A percentile compares a stretch with the other conserved stretches of the same genome.
Conservation (phyloP, 495 filamentous ascomycete species). For the Trichocladium antarcticum region DNA sequence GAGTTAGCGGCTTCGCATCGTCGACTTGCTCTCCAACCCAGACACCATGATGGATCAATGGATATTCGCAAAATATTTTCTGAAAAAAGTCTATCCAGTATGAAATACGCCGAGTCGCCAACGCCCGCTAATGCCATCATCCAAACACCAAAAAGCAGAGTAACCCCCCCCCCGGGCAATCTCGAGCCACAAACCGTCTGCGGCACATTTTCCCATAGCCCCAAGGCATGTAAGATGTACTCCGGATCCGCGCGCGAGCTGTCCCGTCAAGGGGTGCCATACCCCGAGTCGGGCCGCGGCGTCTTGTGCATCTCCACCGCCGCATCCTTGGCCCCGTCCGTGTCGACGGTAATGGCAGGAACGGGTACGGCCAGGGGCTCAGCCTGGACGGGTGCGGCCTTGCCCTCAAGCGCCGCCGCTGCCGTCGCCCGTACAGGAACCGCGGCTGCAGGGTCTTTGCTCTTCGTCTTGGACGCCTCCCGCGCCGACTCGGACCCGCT, state of each 20-base stretch:
- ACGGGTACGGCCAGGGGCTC: no score
- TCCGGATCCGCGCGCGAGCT: background rate
- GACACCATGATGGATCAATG: no score
- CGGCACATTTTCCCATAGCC: no score
- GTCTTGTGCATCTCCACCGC: constrained; percentile 10
- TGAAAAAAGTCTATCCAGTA: no score
- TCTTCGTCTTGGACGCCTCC: constrained; percentile 6
- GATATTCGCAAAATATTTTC: no score
- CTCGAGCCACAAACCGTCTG: no score
- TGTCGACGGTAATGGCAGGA: constrained; percentile 12
- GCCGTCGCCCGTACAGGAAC: constrained; percentile 8
- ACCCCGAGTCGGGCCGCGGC: constrained; percentile 25
- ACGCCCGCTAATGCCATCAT: no score
- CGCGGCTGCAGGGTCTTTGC: background rate
- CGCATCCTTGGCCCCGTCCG: constrained; percentile 15
- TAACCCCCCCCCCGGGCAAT: no score
- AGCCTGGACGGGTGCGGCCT: constrained; percentile 1
- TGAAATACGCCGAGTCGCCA: no score
- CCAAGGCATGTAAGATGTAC: background rate
- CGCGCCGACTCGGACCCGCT: background rate
- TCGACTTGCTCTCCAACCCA: no score
- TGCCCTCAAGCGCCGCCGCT: constrained; percentile 3
- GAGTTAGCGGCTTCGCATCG: no score
- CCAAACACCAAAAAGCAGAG: no score
- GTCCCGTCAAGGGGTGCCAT: constrained; percentile 12